Conservation (phyloP, 2,329 filamentous ascomycete species). For the Coniella vitis region DNA sequence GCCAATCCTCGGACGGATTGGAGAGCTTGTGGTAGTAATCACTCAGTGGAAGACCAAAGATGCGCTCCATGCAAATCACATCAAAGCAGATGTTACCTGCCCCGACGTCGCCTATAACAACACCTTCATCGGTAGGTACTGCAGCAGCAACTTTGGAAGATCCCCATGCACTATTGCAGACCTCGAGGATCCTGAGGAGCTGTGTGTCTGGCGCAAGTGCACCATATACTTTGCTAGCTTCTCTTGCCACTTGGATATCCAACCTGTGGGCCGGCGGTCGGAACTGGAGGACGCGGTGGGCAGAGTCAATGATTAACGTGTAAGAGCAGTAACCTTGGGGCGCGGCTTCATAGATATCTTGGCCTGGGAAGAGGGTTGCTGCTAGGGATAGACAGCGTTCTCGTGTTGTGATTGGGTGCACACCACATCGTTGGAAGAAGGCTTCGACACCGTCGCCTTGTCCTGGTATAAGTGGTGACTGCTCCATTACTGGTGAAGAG, state of each 20-base stretch:
- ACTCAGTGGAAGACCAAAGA: conserved; percentile 35
- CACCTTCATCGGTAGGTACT: conserved; percentile 16
- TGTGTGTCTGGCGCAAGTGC: conserved; percentile 34
- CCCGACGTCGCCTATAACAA: conserved; percentile 11
- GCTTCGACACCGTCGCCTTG: not conserved
- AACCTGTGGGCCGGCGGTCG: conserved; percentile 37
- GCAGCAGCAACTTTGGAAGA: not conserved
- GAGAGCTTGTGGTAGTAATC: conserved; percentile 21
- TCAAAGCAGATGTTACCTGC: conserved; percentile 20
- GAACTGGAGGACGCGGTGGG: conserved; percentile 39
- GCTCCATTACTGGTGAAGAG: not conserved
- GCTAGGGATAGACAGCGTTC: conserved; percentile 23
- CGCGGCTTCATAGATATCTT: conserved; percentile 25
- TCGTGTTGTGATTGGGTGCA: not conserved
- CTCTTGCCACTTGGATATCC: conserved; percentile 29
- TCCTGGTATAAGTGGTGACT: too few relatives aligned
- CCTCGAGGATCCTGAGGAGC: conserved; percentile 29
- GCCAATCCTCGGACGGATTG: not conserved
- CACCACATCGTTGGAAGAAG: conserved; percentile 13
- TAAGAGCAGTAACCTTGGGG: conserved; percentile 48
- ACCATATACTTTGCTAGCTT: conserved; percentile 34
- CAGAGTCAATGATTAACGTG: conserved; percentile 34
- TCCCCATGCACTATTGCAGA: not conserved
- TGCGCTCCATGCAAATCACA: conserved; percentile 35
- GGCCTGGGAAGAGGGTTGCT: conserved; percentile 24